Base-by-base conservation (phyloP, 805 yeast genomes). In the Cyberlindnera maclurae region DNA sequence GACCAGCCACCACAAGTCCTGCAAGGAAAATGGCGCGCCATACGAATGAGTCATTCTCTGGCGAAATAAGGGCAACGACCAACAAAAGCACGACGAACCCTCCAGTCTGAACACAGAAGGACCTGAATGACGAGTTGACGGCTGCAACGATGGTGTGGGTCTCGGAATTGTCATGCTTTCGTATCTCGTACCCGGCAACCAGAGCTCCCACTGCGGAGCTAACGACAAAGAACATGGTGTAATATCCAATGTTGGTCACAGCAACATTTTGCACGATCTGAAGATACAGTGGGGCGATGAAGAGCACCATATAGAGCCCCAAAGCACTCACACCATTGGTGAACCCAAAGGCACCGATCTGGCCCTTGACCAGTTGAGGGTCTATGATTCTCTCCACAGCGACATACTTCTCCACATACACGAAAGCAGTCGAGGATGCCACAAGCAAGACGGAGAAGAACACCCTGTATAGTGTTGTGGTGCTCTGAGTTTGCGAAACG, bases 321-420 rank as follows among this genome's bases (percentile, higher is more conserved):
- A 64, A 52, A 1, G 69, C 48, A 15, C 65, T 67, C 39, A 66
- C 59, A 39, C 64, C 57, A 5, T 64, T 59, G 15, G 58, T 51
- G 22, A 65, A 47, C 0, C 68, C 67, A 1, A 68, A 55, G 2
- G 62, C 38, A 26, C 71, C 62, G 13, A 69, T 45, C 11, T 62
- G 44, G 5, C 73, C 73, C 36, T 57, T 57, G 38, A 68, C 51
- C 3, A 66, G 52, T 13, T 50, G 47, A 4, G 65, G 58, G 12
- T 71, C 72, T n/a, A 68, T 57, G 32, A 69, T 58, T 36, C 56
- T 66, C 29, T 67, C 71, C 3, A 45, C 39, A 15, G 67, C 65
- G 15, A 64, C 38, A 38, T 59, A 61, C 27, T 51, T 59, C 46
- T 68, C 73, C 11, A 67, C 58, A 12, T 49, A 29, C 15, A 52